A percentile compares a stretch with the other conserved stretches of the same genome.
These are phyloP conservation scores for Lenwebbia sp. DNA, from an alignment of 345 rosid species.

Conservation along the genomic window DNA sequence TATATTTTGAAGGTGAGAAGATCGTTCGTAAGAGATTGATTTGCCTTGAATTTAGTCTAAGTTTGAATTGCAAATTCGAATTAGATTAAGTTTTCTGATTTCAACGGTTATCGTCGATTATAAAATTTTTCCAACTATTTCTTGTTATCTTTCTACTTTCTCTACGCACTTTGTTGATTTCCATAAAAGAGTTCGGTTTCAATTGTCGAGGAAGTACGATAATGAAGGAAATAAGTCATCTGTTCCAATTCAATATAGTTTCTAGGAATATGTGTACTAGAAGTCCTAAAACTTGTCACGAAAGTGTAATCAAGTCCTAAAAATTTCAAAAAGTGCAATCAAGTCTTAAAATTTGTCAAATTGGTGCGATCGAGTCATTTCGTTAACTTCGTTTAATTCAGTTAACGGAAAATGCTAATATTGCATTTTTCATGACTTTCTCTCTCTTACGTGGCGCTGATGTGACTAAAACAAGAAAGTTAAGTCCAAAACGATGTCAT, in stretches of 20 bases:
- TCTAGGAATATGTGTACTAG: too few relatives aligned
- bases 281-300: too few relatives aligned
- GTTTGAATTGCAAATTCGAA: neutral
- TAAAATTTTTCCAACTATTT: fast-evolving
- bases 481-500: too few relatives aligned
- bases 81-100: neutral
- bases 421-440: too few relatives aligned
- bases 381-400: too few relatives aligned
- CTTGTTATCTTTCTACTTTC: neutral
- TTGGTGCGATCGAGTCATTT: too few relatives aligned
- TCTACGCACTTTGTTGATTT: neutral
- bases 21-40: neutral
- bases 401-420: too few relatives aligned
- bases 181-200: neutral
- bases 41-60: neutral
- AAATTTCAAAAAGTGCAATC: too few relatives aligned
- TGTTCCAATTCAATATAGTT: neutral
- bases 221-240: neutral
- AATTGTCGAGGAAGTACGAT: neutral
- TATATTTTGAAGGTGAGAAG: neutral
- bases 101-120: neutral
- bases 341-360: too few relatives aligned
- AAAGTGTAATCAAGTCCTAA: too few relatives aligned
- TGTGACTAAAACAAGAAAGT: too few relatives aligned
- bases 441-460: too few relatives aligned